Evolutionary conservation across 1,139 yeast species (phyloP), one percentile per base, ranked within the genome.

Genomic region (Protomyces pachydermus): DNA sequence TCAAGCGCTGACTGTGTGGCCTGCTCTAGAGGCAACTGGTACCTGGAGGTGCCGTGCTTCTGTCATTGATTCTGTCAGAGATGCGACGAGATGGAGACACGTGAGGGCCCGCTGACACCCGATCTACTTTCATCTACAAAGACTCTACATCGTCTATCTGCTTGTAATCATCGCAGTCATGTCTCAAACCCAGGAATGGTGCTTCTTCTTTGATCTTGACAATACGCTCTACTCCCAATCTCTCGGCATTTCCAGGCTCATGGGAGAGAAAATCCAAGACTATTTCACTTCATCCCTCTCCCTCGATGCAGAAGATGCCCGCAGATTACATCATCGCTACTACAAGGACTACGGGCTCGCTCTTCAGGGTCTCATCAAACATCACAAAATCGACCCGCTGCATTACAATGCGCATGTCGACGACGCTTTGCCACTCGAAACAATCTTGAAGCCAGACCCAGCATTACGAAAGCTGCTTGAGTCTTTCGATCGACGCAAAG

Each of bases 341-440:
- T 93, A 91, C 74, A 83, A 82, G 69, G 86, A 88, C 55, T 93
- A 91, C 71, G 98, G 98, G 0, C 80, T 93, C 67, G 98, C 98
- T 0, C 82, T 93, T 60, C 96, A 93, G 74, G 98, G 98, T 0
- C 78, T 90, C 55, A 71, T 69, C 45, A 68, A 69, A n/a, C 71
- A 69, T 55, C 71, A 69, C 34, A 64, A 69, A 54, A 69, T 69
- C 25, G 89, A 91, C 73, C 97, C 97, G 3, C 74, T 93, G 75
- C 93, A 88, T 70, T 93, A 93, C 75, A 93, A 93, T 74, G 78
- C 82, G 54, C 82, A 86, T 69, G 98, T 93, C 18, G 98, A 93
- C 75, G 98, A 93, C 73, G 85, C 97, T 0, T 79, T 93, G 63
- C 98, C 97, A 32, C 80, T 93, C 70, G 93, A 88, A 66, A 77